These are phyloP conservation scores for Daldinia sp. DNA, from an alignment of 2,329 filamentous ascomycete species.

Conservation along the genomic window DNA sequence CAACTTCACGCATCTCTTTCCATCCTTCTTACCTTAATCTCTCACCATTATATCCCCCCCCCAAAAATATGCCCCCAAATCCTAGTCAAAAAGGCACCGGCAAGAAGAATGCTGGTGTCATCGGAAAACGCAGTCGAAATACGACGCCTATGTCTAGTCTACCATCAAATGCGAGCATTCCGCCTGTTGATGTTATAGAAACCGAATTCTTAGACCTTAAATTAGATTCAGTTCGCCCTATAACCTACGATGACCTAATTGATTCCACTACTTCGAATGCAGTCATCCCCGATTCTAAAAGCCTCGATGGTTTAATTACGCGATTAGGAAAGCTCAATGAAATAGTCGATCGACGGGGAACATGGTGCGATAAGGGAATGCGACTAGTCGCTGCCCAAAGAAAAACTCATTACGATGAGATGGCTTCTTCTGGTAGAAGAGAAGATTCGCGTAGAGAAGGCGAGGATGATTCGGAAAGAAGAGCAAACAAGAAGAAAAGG, in stretches of 20 bases:
- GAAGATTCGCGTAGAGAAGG: conserved; percentile 61
- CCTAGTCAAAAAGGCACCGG: conserved; percentile 69
- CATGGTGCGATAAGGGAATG: conserved; percentile 77
- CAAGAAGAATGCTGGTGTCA: conserved; percentile 69
- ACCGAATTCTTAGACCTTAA: conserved; percentile 73
- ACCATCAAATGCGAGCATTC: conserved; percentile 53
- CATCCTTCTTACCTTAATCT: neutral
- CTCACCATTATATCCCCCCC: neutral
- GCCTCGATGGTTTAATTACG: conserved; percentile 69
- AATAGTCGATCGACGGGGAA: conserved; percentile 71
- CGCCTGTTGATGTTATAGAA: conserved; percentile 62
- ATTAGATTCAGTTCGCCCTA: conserved; percentile 65
- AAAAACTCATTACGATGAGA: conserved; percentile 67
- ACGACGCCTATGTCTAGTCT: conserved; percentile 72
- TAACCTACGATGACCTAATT: conserved; percentile 74
- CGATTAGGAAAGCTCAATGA: conserved; percentile 71
- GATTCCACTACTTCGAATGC: conserved; percentile 66
- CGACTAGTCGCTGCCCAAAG: conserved; percentile 71
- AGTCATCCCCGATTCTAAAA: conserved; percentile 69
- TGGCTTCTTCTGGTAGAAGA: conserved; percentile 54
- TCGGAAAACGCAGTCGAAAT: conserved; percentile 77
- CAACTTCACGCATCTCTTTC: neutral
- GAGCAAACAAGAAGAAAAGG: conserved; percentile 79
- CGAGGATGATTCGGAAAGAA: conserved; percentile 59
- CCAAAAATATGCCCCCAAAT: conserved; percentile 62